Conservation (phyloP, 331 rosid genomes). For the Dryas integrifolia region DNA sequence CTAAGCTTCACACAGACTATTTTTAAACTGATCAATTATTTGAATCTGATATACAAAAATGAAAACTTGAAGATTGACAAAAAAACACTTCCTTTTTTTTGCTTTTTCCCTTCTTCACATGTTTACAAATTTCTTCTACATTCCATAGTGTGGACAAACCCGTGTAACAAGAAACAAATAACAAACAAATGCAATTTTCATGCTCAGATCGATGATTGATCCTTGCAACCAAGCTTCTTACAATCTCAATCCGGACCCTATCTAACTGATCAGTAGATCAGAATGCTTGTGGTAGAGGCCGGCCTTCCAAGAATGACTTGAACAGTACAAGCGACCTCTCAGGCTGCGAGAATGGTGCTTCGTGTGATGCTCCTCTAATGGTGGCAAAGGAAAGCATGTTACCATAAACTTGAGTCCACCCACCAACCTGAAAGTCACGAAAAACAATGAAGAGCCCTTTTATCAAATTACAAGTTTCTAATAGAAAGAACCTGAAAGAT, state of each 20-base stretch:
- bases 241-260: conserved; percentile 20
- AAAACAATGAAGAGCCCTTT: not conserved
- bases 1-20: no score
- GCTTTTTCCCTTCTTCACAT: conserved; percentile 19
- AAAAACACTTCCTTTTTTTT: conserved; percentile 4
- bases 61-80: not conserved
- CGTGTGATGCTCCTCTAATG: conserved; percentile 91
- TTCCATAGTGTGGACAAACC: conserved; percentile 35
- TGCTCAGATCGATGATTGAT: conserved; percentile 12
- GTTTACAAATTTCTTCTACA: conserved; percentile 38
- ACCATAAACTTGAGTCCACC: conserved; percentile 96
- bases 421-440: conserved; percentile 62
- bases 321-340: conserved; percentile 81
- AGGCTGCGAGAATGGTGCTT: conserved; percentile 96
- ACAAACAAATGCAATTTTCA: conserved; percentile 34
- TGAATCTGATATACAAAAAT: not conserved
- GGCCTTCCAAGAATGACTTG: conserved; percentile 66
- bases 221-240: conserved; percentile 30
- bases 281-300: conserved; percentile 60
- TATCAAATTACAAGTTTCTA: not conserved
- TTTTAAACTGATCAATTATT: not conserved
- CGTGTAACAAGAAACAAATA: conserved; percentile 18
- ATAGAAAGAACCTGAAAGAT: conserved; percentile 2
- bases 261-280: conserved; percentile 28
- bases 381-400: conserved; percentile 81